Evolutionary conservation across 148 eudicot species (phyloP).

Genomic region (Cornus florida): DNA sequence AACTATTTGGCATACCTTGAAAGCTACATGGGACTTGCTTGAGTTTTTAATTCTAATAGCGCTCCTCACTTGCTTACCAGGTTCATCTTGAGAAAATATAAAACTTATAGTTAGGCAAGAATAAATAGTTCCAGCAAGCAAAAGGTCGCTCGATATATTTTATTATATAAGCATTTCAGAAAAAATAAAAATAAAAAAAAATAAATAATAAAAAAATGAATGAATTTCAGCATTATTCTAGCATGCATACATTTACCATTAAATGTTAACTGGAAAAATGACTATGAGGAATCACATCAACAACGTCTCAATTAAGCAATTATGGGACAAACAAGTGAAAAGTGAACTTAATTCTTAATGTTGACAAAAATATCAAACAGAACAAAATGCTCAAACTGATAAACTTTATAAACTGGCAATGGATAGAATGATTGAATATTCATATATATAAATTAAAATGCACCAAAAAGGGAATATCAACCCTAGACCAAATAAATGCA

Average conservation of each 20-base stretch:
- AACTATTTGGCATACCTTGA: constrained; percentile 57
- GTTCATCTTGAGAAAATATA: constrained; percentile 55
- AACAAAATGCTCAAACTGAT: neutral
- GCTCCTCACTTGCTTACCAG: constrained; percentile 91
- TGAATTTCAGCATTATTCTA: too few species aligned
- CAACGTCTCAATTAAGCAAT: too few species aligned
- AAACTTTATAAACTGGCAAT: neutral
- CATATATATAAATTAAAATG: neutral
- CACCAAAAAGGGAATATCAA: neutral
- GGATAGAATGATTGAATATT: neutral
- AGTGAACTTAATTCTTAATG: neutral
- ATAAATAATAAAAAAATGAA: neutral
- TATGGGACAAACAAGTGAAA: too few species aligned
- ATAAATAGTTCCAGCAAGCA: neutral
- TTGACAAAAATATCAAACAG: too few species aligned
- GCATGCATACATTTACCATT: too few species aligned
- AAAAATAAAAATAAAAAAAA: too few species aligned
- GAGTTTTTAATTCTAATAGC: constrained; percentile 81
- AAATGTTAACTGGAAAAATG: neutral
- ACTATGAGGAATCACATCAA: neutral
- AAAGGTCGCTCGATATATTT: neutral
- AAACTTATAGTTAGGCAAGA: neutral
- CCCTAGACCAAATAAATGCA: neutral
- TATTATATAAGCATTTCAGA: neutral
- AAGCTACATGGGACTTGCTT: constrained; percentile 87